Evolutionary conservation across 352 stramenopile genomes (phyloP).

Genomic region (Phytopythium helicoides): DNA sequence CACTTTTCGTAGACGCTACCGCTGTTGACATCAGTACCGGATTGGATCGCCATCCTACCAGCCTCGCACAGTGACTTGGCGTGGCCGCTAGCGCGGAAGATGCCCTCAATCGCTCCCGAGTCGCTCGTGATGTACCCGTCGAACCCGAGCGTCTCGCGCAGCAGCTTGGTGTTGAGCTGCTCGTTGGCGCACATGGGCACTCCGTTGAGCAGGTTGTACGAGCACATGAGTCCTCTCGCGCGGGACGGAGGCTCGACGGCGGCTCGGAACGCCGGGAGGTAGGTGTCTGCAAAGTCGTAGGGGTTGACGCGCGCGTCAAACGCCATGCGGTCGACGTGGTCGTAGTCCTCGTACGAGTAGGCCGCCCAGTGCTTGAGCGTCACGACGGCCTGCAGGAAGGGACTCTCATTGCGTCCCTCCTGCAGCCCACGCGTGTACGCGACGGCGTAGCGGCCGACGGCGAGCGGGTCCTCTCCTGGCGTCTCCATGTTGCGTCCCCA

Average conservation of each 20-base stretch:
- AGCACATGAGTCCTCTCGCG: conserved; percentile 93
- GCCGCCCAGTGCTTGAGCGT: conserved; percentile 94
- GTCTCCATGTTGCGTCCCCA: conserved; percentile 94
- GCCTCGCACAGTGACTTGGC: conserved; percentile 70
- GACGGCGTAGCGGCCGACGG: conserved; percentile 90
- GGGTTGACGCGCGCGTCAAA: conserved; percentile 89
- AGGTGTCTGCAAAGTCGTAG: conserved; percentile 93
- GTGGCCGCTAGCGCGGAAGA: conserved; percentile 79
- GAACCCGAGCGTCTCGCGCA: conserved; percentile 83
- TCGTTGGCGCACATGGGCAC: conserved; percentile 91
- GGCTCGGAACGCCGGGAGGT: conserved; percentile 82
- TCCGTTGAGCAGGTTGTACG: conserved; percentile 95
- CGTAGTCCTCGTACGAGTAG: conserved; percentile 88
- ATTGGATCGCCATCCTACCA: conserved; percentile 52
- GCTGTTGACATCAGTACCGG: conserved; percentile 88
- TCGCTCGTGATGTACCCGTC: conserved; percentile 96
- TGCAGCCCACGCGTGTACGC: conserved; percentile 90
- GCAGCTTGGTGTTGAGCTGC: conserved; percentile 58
- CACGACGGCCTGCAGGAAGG: conserved; percentile 82
- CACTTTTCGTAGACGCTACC: conserved; percentile 80
- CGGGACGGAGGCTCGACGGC: conserved; percentile 74
- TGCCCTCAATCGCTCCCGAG: conserved; percentile 88
- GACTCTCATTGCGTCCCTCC: conserved; percentile 48
- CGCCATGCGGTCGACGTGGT: conserved; percentile 65
- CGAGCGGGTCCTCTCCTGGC: conserved; percentile 90